These are phyloP conservation scores for Inga laurina DNA, from an alignment of 306 rosid genomes.

Conservation along the genomic window DNA sequence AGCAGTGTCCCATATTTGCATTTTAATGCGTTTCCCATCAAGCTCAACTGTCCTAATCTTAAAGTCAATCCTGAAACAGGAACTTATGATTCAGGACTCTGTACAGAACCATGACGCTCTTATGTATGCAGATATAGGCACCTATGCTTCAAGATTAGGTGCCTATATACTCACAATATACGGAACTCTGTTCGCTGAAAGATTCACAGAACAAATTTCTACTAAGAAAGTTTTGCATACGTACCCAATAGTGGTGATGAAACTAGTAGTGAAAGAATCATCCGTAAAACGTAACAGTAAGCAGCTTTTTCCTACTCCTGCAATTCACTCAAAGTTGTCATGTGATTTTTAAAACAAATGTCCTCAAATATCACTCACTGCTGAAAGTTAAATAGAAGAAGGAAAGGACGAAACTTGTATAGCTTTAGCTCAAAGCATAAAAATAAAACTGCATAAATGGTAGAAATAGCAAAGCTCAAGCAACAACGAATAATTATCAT, in stretches of 20 bases:
- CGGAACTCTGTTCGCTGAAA: background rate
- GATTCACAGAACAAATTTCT: background rate
- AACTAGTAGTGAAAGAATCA: constrained; percentile 39
- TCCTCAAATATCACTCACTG: background rate
- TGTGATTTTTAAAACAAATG: background rate
- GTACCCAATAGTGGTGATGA: constrained; percentile 41
- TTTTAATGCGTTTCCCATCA: constrained; percentile 40
- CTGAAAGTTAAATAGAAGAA: background rate
- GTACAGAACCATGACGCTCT: background rate
- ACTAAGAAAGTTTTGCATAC: background rate
- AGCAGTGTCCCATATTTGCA: constrained; percentile 47
- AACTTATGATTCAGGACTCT: background rate
- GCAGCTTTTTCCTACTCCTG: constrained; percentile 49
- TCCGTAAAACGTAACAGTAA: constrained; percentile 39
- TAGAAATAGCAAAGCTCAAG: background rate
- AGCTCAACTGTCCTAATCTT: constrained; percentile 39
- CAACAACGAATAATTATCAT: background rate
- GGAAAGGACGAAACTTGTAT: background rate
- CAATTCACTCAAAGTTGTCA: constrained; percentile 6
- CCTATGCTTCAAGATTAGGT: background rate
- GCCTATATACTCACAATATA: background rate
- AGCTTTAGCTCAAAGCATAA: background rate
- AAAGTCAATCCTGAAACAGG: constrained; percentile 37
- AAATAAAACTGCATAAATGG: background rate
- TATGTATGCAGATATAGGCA: background rate